Evolutionary conservation across 768 basidiomycete species (phyloP).

Genomic region (Hortiboletus campestris): DNA sequence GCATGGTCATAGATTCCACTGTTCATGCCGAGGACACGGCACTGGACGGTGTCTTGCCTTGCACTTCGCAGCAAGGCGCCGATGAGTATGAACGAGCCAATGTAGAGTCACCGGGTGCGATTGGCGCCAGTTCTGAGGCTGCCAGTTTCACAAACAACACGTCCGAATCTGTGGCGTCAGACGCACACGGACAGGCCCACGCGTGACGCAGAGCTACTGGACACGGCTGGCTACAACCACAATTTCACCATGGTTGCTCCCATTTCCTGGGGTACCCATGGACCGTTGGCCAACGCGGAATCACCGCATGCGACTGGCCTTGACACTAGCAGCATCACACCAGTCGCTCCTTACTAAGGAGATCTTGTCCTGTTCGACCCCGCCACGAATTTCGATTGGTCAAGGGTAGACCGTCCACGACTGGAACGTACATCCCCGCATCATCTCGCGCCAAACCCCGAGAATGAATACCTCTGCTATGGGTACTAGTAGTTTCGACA

Average conservation of each 20-base stretch:
- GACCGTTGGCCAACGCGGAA: background rate
- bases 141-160: background rate
- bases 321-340: too few relatives aligned
- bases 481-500: slow-evolving; percentile 11
- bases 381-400: background rate
- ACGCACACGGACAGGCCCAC: too few relatives aligned
- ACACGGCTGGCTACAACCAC: too few relatives aligned
- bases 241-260: too few relatives aligned
- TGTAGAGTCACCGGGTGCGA: background rate
- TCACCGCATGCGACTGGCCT: background rate
- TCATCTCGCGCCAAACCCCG: background rate
- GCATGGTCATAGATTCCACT: background rate
- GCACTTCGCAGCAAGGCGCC: background rate
- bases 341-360: background rate
- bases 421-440: background rate
- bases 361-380: too few relatives aligned
- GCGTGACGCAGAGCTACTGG: too few relatives aligned
- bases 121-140: too few relatives aligned
- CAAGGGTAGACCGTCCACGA: too few relatives aligned
- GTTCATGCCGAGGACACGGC: background rate
- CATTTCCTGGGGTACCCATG: too few relatives aligned
- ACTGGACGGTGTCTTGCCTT: background rate
- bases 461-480: background rate
- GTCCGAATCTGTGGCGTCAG: too few relatives aligned
- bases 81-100: background rate